Evolutionary conservation across 371 early-diverging fungal genomes (phyloP).

Genomic region (Mortierella sp.): DNA sequence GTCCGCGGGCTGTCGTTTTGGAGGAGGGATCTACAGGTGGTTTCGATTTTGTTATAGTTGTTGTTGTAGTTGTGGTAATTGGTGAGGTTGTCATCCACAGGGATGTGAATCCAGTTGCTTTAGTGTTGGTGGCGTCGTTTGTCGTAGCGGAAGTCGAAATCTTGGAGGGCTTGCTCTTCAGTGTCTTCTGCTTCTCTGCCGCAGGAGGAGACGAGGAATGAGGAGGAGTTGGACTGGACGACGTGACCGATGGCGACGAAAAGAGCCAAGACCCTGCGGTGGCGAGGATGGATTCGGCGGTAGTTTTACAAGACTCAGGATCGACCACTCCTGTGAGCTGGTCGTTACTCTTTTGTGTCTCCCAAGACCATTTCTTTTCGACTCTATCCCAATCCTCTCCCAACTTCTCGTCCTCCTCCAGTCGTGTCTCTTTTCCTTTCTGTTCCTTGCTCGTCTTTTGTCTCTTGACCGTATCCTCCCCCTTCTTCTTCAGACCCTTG

Average conservation of each 20-base stretch:
- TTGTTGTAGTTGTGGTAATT: neutral
- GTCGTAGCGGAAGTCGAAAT: neutral
- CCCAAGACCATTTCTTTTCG: conserved; percentile 31
- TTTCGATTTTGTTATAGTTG: conserved; percentile 2
- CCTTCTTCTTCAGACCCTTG: neutral
- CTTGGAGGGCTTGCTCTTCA: neutral
- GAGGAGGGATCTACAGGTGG: neutral
- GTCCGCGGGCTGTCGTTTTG: neutral
- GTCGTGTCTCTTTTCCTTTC: neutral
- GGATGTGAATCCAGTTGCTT: conserved; percentile 16
- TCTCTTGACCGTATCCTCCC: neutral
- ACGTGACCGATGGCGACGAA: neutral
- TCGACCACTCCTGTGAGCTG: conserved; percentile 41
- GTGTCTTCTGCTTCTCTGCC: neutral
- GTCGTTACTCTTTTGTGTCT: conserved; percentile 40
- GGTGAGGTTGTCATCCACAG: neutral
- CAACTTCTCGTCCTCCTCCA: conserved; percentile 29
- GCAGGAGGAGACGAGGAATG: neutral
- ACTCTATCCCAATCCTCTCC: conserved; percentile 45
- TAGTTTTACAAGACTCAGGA: conserved; percentile 18
- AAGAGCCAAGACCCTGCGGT: conserved; percentile 21
- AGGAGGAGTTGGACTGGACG: too few relatives aligned
- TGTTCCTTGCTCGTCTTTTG: neutral
- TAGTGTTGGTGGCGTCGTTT: neutral
- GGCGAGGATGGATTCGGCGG: neutral